Evolutionary conservation across 2,329 filamentous ascomycete genomes (phyloP), one percentile per base, ranked within the genome.

Genomic region (Eutypella sp.): DNA sequence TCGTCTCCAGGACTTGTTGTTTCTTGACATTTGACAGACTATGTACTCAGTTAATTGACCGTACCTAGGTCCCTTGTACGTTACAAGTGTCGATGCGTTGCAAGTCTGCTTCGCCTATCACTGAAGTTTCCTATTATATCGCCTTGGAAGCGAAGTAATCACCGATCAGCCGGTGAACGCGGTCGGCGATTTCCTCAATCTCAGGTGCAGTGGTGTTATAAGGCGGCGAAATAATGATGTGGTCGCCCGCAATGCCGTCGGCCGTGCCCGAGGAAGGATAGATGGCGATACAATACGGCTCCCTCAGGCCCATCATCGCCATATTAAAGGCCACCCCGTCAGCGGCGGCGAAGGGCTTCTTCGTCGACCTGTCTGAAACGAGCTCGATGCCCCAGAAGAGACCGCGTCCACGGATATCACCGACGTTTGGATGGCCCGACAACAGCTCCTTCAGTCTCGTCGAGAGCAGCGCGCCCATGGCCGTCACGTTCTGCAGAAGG

Each of bases 151-250:
- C 54, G 47, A 79, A 76, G 22, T 71, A 74, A 38, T 78, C 74
- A 13, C 68, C 60, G 19, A 87, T 63, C 16, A 85, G 72, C n/a
- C 59, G 65, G 4, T 61, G 64, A 3, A 80, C 67, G 0, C 66
- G 70, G 16, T 73, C 66, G 2, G 79, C 80, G 41, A 86, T 76
- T 27, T 65, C 61, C 44, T 78, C 70, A 42, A 87, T 67, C 18
- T 85, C 79, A 7, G 69, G 69, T 37, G 66, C 64, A 1, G 74
- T 80, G 19, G 84, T 71, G 38, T 78, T 88, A 64, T 82, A 89
- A 1, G 86, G 75, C 5, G 87, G 87, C 1, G 84, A 78, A 10
- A 91, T 57, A 22, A 90, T 71, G 29, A 89, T 68, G 61, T 88
- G 84, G 57, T 91, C 87, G 9, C 86, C 85, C 1, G 60, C 59